These are phyloP conservation scores for Bidens hawaiensis DNA, from an alignment of 140 eudicot genomes.

Conservation along the genomic window DNA sequence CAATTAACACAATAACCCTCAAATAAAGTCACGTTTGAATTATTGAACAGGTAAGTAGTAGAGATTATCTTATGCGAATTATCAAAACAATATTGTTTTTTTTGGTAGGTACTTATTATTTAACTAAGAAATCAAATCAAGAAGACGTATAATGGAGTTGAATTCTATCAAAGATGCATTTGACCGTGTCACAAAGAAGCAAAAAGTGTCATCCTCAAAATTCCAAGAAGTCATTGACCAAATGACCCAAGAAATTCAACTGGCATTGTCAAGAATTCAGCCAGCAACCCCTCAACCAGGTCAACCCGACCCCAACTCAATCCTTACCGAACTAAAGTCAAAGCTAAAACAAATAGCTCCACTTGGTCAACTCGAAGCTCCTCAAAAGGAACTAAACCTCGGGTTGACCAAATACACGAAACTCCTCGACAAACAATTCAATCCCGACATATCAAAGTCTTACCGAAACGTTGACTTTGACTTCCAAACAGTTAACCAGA, in stretches of 20 bases:
- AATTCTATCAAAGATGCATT: slow-evolving; percentile 80
- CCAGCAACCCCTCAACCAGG: slow-evolving; percentile 37
- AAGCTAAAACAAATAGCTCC: slow-evolving; percentile 74
- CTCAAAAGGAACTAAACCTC: slow-evolving; percentile 75
- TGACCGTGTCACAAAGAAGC: slow-evolving; percentile 92
- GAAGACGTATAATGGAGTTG: slow-evolving; percentile 58
- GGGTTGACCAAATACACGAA: slow-evolving; percentile 79
- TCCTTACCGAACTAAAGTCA: slow-evolving; percentile 56
- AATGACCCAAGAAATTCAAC: slow-evolving; percentile 62
- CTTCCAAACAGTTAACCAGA: slow-evolving; percentile 57
- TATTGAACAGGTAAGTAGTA: background rate
- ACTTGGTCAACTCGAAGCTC: slow-evolving; percentile 54
- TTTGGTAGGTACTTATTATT: slow-evolving; percentile 17
- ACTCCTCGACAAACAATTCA: slow-evolving; percentile 74
- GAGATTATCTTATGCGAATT: too few relatives aligned
- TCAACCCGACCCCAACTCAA: slow-evolving; percentile 42
- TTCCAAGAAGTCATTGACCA: slow-evolving; percentile 64
- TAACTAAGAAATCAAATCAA: slow-evolving; percentile 1
- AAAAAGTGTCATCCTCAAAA: slow-evolving; percentile 67
- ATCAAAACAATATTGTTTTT: too few relatives aligned
- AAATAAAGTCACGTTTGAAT: background rate
- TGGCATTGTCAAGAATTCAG: slow-evolving; percentile 59
- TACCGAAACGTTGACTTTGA: slow-evolving; percentile 72
- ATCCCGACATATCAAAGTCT: slow-evolving; percentile 83
- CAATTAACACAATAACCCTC: background rate